Conservation (phyloP, 352 stramenopile genomes). For the Phytophthora cactorum region DNA sequence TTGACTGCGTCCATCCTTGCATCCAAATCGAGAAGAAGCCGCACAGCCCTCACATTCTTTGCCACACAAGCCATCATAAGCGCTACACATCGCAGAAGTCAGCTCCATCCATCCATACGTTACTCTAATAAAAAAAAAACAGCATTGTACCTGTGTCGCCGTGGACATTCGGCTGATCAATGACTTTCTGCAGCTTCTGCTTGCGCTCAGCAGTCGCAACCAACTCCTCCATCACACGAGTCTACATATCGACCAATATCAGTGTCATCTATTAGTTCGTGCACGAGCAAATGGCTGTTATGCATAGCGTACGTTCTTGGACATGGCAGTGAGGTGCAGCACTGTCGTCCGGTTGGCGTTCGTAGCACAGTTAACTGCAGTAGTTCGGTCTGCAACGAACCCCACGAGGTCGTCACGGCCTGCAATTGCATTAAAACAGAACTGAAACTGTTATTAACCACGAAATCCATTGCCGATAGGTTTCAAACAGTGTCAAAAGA, state of each 20-base stretch:
- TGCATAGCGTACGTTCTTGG: slow-evolving; percentile 54
- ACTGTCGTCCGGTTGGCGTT: slow-evolving; percentile 74
- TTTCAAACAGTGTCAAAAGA: not conserved
- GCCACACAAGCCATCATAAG: slow-evolving; percentile 89
- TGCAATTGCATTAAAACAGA: slow-evolving; percentile 30
- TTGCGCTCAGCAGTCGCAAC: slow-evolving; percentile 49
- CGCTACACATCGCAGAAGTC: slow-evolving; percentile 37
- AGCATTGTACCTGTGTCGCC: slow-evolving; percentile 70
- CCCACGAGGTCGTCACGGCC: slow-evolving; percentile 70
- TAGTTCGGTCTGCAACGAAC: slow-evolving; percentile 59
- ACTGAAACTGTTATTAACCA: slow-evolving; percentile 3
- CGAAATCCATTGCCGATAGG: not conserved
- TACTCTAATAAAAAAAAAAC: not conserved
- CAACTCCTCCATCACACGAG: slow-evolving; percentile 64
- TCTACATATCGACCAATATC: slow-evolving; percentile 29
- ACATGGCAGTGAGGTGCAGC: slow-evolving; percentile 81
- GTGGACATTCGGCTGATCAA: slow-evolving; percentile 70
- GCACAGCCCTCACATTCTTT: slow-evolving; percentile 66
- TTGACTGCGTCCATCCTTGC: slow-evolving; percentile 54
- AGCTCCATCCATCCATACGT: not conserved
- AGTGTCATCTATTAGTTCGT: not conserved
- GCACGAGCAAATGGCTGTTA: not conserved
- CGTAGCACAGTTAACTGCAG: slow-evolving; percentile 61
- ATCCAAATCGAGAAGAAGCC: slow-evolving; percentile 50
- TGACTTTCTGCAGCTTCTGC: slow-evolving; percentile 53